Evolutionary conservation across 192 early-diverging fungal species (phyloP).

Genomic region (Coemansia sp.): DNA sequence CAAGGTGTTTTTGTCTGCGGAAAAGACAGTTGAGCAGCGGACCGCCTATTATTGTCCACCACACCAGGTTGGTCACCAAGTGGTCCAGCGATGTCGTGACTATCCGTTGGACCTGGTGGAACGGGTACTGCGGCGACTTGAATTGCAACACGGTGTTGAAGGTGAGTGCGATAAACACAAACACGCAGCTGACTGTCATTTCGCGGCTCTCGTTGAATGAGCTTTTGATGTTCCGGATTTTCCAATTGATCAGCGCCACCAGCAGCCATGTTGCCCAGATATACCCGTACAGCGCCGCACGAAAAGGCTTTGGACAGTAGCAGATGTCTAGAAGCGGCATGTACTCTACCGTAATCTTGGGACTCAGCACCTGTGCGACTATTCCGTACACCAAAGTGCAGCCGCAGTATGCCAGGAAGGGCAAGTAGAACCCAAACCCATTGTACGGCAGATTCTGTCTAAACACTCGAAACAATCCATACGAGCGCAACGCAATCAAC

Average conservation of each 20-base stretch:
- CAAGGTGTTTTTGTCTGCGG: constrained; percentile 22
- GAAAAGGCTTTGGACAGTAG: constrained; percentile 35
- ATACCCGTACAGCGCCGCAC: constrained; percentile 25
- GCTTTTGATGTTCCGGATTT: constrained; percentile 52
- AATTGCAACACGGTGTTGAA: constrained; percentile 36
- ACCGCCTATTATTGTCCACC: constrained; percentile 50
- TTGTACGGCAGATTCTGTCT: constrained; percentile 25
- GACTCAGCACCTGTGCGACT: constrained; percentile 28
- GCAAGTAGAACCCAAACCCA: constrained; percentile 36
- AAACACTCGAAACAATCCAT: constrained; percentile 42
- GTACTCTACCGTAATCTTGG: constrained; percentile 35
- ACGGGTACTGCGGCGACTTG: constrained; percentile 28
- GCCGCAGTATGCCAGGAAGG: constrained; percentile 27
- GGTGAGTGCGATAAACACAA: constrained; percentile 38
- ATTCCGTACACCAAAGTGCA: constrained; percentile 36
- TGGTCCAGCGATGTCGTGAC: constrained; percentile 43
- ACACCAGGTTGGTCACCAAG: constrained; percentile 40
- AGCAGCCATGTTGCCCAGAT: constrained; percentile 49
- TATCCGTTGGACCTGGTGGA: constrained; percentile 30
- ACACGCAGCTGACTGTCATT: constrained; percentile 34
- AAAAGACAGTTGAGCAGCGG: constrained; percentile 42
- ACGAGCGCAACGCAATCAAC: constrained; percentile 41
- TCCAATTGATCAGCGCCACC: constrained; percentile 37
- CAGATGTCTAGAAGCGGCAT: constrained; percentile 25
- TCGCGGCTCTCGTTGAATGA: constrained; percentile 53